Evolutionary conservation across 345 rosid species (phyloP), one percentile per base, ranked within the genome.

Genomic region (Boechera divaricarpa): DNA sequence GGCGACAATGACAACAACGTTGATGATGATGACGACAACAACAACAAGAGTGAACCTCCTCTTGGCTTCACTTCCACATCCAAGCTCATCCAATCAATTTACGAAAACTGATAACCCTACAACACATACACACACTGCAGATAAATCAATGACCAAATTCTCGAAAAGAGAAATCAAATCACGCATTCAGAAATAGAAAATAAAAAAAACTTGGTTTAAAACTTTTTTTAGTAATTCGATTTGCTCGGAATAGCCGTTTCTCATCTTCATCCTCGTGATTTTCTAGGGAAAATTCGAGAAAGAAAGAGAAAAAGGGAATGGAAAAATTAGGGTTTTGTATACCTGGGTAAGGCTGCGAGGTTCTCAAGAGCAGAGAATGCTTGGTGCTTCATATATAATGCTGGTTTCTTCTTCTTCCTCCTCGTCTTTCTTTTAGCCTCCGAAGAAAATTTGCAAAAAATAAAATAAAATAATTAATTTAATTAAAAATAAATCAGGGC

Each of bases 1-100:
- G 67, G 58, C 63, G 12, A 60, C 77, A 70, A 63, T 70, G 75
- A 66, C 44, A 54, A 69, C 49, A 44, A 75, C 66, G 73, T 10
- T 41, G 79, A 79, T 65, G 81, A 83, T 0, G 21, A 75, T 44
- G 48, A 12, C 4, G 48, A 12, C 4, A 13, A 44, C 13, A 5
- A 44, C 13, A 41, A 67, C 77, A 77, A 78, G 75, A 45, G 72
- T 78, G 67, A 39, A 64, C 45, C 73, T 59, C 64, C 47, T 61
- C 70, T 79, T 72, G 39, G 70, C 68, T 75, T 59, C 73, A 78
- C 69, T 78, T 75, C 80, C 59, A 72, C 90, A 83, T 76, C 80
- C 76, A 78, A 82, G 69, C 80, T 66, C 86, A 83, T 84, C 80
- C 87, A 81, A 81, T 75, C 70, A 72, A 72, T 75, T 29, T 3